Evolutionary conservation across 352 stramenopile genomes (phyloP).

Genomic region (Globisporangium uncinulatum): DNA sequence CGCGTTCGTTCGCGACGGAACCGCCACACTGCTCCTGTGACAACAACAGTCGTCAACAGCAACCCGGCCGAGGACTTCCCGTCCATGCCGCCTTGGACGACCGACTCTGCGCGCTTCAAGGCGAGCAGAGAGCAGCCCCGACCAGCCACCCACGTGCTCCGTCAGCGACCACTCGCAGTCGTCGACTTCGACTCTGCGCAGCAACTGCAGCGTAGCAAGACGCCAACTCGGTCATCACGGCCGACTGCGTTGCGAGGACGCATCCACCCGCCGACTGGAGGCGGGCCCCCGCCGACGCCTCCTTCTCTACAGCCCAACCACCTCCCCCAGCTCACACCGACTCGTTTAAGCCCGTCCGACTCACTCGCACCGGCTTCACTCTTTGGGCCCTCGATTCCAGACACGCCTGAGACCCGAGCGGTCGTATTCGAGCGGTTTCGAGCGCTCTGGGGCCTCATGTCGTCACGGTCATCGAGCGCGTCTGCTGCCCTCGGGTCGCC

Average conservation of each 20-base stretch:
- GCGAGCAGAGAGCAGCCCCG: conserved; percentile 6
- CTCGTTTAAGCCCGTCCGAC: background rate
- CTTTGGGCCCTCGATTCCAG: conserved; percentile 29
- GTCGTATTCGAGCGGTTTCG: conserved; percentile 28
- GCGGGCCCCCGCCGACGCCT: background rate
- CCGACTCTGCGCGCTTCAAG: conserved; percentile 3
- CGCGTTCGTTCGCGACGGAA: background rate
- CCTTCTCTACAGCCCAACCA: background rate
- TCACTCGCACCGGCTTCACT: conserved; percentile 7
- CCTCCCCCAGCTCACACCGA: background rate
- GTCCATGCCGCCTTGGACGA: background rate
- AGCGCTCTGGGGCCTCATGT: conserved; percentile 41
- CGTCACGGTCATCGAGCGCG: conserved; percentile 9
- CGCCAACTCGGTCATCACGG: background rate
- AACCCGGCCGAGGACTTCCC: conserved; percentile 7
- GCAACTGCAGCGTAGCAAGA: background rate
- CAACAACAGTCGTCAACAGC: conserved; percentile 2
- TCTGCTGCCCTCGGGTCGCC: background rate
- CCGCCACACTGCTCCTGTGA: conserved; percentile 5
- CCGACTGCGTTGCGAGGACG: conserved; percentile 1
- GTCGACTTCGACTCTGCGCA: conserved; percentile 18
- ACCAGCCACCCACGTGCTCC: conserved; percentile 18
- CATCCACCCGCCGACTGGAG: conserved; percentile 7
- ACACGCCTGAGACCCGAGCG: conserved; percentile 21
- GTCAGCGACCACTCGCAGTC: conserved; percentile 23